These are phyloP conservation scores for Paramecium tetraurelia DNA, from an alignment of 73 alveolate species.

Conservation along the genomic window DNA sequence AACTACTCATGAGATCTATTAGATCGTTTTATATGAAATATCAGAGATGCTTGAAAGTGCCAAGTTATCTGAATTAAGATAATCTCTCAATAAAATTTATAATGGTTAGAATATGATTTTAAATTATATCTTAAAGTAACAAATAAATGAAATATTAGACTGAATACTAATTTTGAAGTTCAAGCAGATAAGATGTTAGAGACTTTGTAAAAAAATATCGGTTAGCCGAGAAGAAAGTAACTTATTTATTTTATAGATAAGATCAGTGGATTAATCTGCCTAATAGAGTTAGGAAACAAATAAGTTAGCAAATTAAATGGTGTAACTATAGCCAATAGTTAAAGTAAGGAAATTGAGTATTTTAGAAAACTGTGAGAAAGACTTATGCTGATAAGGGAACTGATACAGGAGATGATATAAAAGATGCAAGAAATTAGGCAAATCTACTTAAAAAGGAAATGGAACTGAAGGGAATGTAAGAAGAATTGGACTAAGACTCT, in stretches of 20 bases:
- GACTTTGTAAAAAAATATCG: not conserved
- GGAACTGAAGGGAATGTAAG: conserved; percentile 33
- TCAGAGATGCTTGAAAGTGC: conserved; percentile 46
- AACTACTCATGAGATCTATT: conserved; percentile 41
- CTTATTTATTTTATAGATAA: not conserved
- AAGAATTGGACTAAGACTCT: conserved; percentile 42
- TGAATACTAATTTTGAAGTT: conserved; percentile 43
- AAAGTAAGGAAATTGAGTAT: not conserved
- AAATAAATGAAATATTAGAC: not conserved
- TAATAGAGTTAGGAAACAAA: not conserved
- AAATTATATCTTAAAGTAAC: conserved; percentile 20
- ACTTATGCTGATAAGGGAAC: conserved; percentile 57
- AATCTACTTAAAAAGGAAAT: conserved; percentile 12
- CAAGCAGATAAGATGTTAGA: conserved; percentile 46
- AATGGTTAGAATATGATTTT: conserved; percentile 35
- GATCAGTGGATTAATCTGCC: conserved; percentile 34
- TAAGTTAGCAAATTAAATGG: conserved; percentile 32
- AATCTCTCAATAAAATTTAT: conserved; percentile 15
- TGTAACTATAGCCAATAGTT: not conserved
- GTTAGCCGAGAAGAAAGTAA: conserved; percentile 51
- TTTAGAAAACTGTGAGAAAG: conserved; percentile 15
- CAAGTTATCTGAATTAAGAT: not conserved
- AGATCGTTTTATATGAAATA: conserved; percentile 32
- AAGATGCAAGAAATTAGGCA: conserved; percentile 51
- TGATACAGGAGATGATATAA: conserved; percentile 59